Percentiles rank a stretch among this genome's conserved stretches.
phyloP scores from a whole-genome alignment of 768 basidiomycete genomes.

The Naematelia encephala region DNA sequence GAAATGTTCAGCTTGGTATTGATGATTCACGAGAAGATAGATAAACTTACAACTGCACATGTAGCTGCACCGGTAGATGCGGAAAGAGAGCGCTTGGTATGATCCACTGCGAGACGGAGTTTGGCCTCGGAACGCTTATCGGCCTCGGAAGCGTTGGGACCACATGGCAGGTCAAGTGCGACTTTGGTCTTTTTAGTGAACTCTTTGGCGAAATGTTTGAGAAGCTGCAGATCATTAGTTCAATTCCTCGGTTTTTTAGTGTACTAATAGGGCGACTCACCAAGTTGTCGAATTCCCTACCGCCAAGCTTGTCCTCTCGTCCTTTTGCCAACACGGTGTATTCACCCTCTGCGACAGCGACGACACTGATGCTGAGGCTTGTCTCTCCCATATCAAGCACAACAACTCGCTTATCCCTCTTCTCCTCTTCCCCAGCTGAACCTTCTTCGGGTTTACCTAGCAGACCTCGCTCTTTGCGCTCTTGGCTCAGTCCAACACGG shows the following conservation, averaged over 20 bases:
- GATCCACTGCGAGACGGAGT: slow-evolving; percentile 84
- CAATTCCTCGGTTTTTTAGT: no score
- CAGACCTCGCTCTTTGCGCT: slow-evolving; percentile 46
- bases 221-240: no score
- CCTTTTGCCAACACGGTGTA: slow-evolving; percentile 51
- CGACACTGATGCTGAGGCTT: slow-evolving; percentile 46
- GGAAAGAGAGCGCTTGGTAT: slow-evolving; percentile 87
- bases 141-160: slow-evolving; percentile 58
- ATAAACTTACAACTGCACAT: slow-evolving; percentile 71
- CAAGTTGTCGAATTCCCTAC: slow-evolving; percentile 52
- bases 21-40: background rate
- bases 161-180: slow-evolving; percentile 59
- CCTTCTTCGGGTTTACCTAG: slow-evolving; percentile 49
- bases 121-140: slow-evolving; percentile 90
- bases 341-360: slow-evolving; percentile 49
- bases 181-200: slow-evolving; percentile 94
- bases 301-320: slow-evolving; percentile 50
- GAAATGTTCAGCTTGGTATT: background rate
- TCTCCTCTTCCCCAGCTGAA: slow-evolving; percentile 47
- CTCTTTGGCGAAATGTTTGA: slow-evolving; percentile 89
- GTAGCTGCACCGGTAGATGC: slow-evolving; percentile 83
- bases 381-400: slow-evolving; percentile 53
- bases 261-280: slow-evolving; percentile 34
- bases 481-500: slow-evolving; percentile 48
- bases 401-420: slow-evolving; percentile 50